A percentile compares a stretch with the other conserved stretches of the same genome.
These are phyloP conservation scores for Neoascochyta sp. DNA, from an alignment of 2,329 filamentous ascomycete species.

Conservation along the genomic window DNA sequence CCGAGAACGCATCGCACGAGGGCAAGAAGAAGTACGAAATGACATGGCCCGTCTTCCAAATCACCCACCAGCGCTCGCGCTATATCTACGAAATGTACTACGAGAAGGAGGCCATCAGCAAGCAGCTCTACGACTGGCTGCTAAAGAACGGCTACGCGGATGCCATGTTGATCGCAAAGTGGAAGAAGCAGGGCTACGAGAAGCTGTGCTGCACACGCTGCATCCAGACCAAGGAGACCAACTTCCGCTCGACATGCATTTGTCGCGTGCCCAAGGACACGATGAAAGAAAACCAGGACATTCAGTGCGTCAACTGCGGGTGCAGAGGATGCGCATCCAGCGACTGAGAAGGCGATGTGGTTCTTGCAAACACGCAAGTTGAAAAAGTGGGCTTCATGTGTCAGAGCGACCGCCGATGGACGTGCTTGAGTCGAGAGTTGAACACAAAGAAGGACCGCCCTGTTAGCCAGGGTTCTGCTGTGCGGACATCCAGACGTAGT, in stretches of 20 bases:
- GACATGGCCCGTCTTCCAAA: constrained; percentile 96
- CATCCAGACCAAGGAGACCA: constrained; percentile 99
- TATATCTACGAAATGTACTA: constrained; percentile 99
- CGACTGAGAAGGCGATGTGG: constrained; percentile 63
- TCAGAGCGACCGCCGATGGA: too few relatives aligned
- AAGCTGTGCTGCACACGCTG: constrained; percentile 96
- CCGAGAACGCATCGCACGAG: constrained; percentile 79
- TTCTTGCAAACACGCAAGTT: too few relatives aligned
- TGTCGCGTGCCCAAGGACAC: constrained; percentile 88
- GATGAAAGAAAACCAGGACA: constrained; percentile 82
- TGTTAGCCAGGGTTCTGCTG: too few relatives aligned
- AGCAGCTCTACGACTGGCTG: constrained; percentile 89
- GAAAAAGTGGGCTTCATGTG: too few relatives aligned
- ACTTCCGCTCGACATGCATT: constrained; percentile 96
- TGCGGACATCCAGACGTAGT: too few relatives aligned
- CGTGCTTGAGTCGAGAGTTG: too few relatives aligned
- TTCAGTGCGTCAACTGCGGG: constrained; percentile 93
- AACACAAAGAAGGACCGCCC: too few relatives aligned
- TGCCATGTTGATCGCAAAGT: constrained; percentile 93
- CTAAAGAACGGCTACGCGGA: constrained; percentile 97
- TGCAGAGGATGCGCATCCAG: constrained; percentile 86
- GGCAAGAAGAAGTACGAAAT: constrained; percentile 85
- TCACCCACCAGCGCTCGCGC: constrained; percentile 83
- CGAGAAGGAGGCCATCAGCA: constrained; percentile 92
- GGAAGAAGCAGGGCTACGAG: constrained; percentile 99